Base-by-base conservation (phyloP, 176 grass and related monocot genomes). In the Carex kokanica region DNA sequence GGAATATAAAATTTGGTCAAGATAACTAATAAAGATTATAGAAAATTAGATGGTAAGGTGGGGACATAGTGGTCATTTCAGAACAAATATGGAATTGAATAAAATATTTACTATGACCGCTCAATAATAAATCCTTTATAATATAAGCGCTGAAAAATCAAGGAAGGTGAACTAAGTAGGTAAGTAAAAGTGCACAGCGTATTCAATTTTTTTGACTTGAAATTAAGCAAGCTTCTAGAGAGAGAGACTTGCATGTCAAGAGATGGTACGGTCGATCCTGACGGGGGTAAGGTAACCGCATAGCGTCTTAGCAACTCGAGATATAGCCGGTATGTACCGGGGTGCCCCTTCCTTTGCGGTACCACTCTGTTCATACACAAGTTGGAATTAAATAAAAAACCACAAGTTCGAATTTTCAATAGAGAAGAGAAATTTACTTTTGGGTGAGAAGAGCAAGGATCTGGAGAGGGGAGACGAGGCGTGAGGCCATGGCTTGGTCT, bases 391-490 rank as follows among this genome's bases (percentile, higher is more conserved):
- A 41, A 62, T 15, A 43, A n/a, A 24, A 63, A 36, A 81, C 10
- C 0, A 81, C 4, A 0, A 61, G 34, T 41, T 23, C 2, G 5
- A 62, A 25, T 34, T 59, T 40, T 43, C 4, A 14, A 43, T 24
- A 64, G 8, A 64, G 67, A 81, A 4, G n/a, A 14, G 10, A 7
- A 64, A 49, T 55, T 20, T 60, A 94, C 95, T 90, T 98, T 41
- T 90, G 63, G 4, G 89, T 95, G 78, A 99, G 93, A 84, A 99
- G 91, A 62, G 96, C 96, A 47, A 99, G 93, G 72, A 89, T 90
- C 71, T 99, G 93, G 78, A 90, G 88, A 73, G 93, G 88, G 80
- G 77, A 82, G 65, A 99, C 82, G 53, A 99, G 83, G 53, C 93
- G 89, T 12, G 88, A 93, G 1, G 88, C 78, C 60, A 95, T 79